A percentile compares a stretch with the other conserved stretches of the same genome.
phyloP scores from a whole-genome alignment of 192 early-diverging fungal genomes.

The Coemansia brasiliensis region DNA sequence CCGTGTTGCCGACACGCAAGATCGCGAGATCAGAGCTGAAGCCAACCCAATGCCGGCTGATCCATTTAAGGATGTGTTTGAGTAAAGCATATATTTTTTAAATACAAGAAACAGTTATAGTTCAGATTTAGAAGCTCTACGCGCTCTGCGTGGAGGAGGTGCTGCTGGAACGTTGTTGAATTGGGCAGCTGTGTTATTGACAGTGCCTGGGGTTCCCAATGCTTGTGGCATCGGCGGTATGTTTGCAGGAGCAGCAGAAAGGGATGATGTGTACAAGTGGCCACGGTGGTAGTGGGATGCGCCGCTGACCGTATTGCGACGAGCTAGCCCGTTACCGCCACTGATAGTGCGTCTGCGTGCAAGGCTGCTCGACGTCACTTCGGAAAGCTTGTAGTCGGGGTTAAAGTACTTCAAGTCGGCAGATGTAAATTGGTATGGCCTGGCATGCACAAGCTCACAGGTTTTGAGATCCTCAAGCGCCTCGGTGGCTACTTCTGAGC shows the following conservation, averaged over 20 bases:
- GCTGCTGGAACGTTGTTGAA: slow-evolving; percentile 15
- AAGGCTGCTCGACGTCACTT: slow-evolving; percentile 30
- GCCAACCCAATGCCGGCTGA: slow-evolving; percentile 47
- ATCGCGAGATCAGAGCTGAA: slow-evolving; percentile 27
- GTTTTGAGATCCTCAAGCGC: slow-evolving; percentile 47
- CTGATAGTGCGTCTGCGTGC: slow-evolving; percentile 52
- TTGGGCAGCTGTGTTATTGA: slow-evolving; percentile 5
- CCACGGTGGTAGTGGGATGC: slow-evolving; percentile 56
- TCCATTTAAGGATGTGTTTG: slow-evolving; percentile 51
- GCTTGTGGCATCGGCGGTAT: slow-evolving; percentile 28
- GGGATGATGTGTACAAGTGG: slow-evolving; percentile 33
- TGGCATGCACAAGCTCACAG: slow-evolving; percentile 48
- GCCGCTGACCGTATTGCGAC: slow-evolving; percentile 57
- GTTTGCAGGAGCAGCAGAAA: slow-evolving; percentile 11
- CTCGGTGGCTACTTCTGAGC: slow-evolving; percentile 37
- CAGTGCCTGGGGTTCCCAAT: not conserved
- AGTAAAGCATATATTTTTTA: slow-evolving; percentile 4
- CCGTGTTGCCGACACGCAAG: slow-evolving; percentile 20
- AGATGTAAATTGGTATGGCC: slow-evolving; percentile 39
- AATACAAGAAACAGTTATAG: slow-evolving; percentile 1
- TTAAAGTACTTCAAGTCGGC: slow-evolving; percentile 56
- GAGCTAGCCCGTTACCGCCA: slow-evolving; percentile 43
- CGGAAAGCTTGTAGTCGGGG: slow-evolving; percentile 42
- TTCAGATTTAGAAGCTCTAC: slow-evolving; percentile 29
- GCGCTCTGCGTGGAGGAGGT: slow-evolving; percentile 33